Evolutionary conservation across 495 filamentous ascomycete species (phyloP), one percentile per base, ranked within the genome.

Genomic region (Neurospora sp.): DNA sequence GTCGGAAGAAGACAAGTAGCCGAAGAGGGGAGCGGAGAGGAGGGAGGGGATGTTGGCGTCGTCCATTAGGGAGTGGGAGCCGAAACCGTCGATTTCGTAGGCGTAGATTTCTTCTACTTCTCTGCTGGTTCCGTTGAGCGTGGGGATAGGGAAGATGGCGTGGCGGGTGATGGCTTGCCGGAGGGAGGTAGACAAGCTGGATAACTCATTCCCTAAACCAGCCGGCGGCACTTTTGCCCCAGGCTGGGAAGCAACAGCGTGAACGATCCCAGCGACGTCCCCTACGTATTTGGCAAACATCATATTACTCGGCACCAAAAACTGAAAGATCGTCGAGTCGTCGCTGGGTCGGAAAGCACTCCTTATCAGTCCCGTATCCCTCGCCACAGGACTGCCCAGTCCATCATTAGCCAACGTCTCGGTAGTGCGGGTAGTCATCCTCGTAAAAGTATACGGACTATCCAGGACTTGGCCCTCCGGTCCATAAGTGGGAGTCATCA

Each of bases 241-340:
- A 10, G 8, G 41, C 16, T 44, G 16, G 4, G 44, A 48, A 20
- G 44, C 8, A 20, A 10, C 5, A 1, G 75, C 72, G 5, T 74
- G 75, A 81, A 88, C 85, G 74, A 92, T 90, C 11, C 77, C 59
- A 0, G 85, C 82, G 12, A 84, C 82, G 0, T 77, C 78, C 4
- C 79, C 82, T 1, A 91, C 82, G 71, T 87, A 89, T 38, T 83
- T 77, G 18, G 87, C 83, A 76, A 92, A 91, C 86, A 91, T 90
- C 90, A 92, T 92, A 72, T 92, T 92, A 5, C 86, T 85, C 1
- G 90, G 90, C 39, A 92, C 85, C 73, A 90, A 82, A 20, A 89
- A 83, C 77, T 89, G 88, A 72, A 83, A 90, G 70, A 88, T 86
- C 1, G 78, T 84, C 23, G 82, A 74, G 77, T 92, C 90, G 78